Base-by-base conservation (phyloP, 83 land plant genomes). In the Larix sibirica region DNA sequence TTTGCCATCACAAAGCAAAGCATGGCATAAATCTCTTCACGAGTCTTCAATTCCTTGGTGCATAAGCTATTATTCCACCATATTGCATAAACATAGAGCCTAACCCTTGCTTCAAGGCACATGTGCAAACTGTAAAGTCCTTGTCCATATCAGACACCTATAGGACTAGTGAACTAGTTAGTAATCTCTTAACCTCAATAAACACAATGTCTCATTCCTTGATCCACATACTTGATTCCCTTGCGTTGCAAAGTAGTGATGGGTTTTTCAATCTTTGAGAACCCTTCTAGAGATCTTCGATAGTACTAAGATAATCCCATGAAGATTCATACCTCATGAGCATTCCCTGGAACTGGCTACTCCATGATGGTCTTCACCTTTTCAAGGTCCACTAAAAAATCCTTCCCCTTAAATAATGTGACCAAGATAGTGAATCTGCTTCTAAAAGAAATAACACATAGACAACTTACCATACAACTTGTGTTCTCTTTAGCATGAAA, bases 31-130 rank as follows among this genome's bases (percentile, higher is more conserved):
- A 13, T 74, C 50, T 9, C 0, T 47, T 77, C 66, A 23, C n/a
- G 44, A 0, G 4, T 8, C 60, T 38, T 50, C 10, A 83, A 21
- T 44, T 56, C 26, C 67, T 56, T 2, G 81, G 44, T 12, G 18
- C 83, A 83, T 83, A 76, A 31, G 84, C 81, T 63, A 61, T 7
- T 4, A 83, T 82, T 14, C 23, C 2, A 5, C 84, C 66, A 28
- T 83, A 36, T 77, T 83, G 80, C 84, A 83, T 60, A 16, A 76
- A 58, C 21, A 77, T 26, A 12, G 0, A 0, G 7, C 84, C 84
- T 4, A 83, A 28, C 18, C 82, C 81, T 5, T 31, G 20, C 18
- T 65, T 44, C 26, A 31, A 82, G 6, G 79, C 83, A 69, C 50
- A 61, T 0, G 5, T 68, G 59, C 3, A 3, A 3, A 77, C 26